Conservation (phyloP, 2,329 filamentous ascomycete genomes). For the Botryosphaeria dothidea region DNA sequence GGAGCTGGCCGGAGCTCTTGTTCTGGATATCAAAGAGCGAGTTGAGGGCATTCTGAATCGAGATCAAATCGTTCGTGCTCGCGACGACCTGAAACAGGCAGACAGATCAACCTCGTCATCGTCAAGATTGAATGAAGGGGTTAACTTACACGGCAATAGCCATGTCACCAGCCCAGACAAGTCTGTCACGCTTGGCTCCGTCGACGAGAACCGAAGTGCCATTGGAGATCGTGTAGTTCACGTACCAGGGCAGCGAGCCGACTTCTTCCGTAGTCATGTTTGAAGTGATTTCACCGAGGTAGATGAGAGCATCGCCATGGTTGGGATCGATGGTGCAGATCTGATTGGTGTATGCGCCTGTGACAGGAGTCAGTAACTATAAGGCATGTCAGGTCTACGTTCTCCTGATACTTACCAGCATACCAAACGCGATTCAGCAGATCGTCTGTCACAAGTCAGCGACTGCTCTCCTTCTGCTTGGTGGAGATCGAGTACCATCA, state of each 20-base stretch:
- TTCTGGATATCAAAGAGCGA: slow-evolving; percentile 14
- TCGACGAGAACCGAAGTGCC: slow-evolving; percentile 42
- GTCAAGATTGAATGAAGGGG: too few relatives aligned
- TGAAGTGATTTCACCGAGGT: slow-evolving; percentile 24
- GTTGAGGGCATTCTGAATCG: slow-evolving; percentile 45
- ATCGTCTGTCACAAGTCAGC: slow-evolving; percentile 33
- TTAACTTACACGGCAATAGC: slow-evolving; percentile 49
- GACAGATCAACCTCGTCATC: too few relatives aligned
- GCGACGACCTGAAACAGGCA: too few relatives aligned
- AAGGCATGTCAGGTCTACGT: too few relatives aligned
- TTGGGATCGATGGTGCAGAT: slow-evolving; percentile 41
- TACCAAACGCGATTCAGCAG: slow-evolving; percentile 48
- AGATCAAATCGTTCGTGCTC: slow-evolving; percentile 48
- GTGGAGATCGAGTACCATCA: slow-evolving; percentile 30
- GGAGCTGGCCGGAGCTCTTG: slow-evolving; percentile 36
- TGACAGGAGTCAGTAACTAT: not conserved
- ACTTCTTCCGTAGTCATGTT: slow-evolving; percentile 33
- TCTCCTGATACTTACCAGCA: slow-evolving; percentile 31
- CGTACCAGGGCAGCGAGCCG: slow-evolving; percentile 38
- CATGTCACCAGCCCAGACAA: slow-evolving; percentile 53
- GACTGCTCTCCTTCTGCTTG: not conserved
- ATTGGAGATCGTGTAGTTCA: slow-evolving; percentile 38
- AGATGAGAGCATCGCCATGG: slow-evolving; percentile 38
- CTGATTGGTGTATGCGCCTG: slow-evolving; percentile 41
- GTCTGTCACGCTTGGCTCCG: slow-evolving; percentile 44